Evolutionary conservation across 352 stramenopile species (phyloP).

Genomic region (Pythium aristosporum): DNA sequence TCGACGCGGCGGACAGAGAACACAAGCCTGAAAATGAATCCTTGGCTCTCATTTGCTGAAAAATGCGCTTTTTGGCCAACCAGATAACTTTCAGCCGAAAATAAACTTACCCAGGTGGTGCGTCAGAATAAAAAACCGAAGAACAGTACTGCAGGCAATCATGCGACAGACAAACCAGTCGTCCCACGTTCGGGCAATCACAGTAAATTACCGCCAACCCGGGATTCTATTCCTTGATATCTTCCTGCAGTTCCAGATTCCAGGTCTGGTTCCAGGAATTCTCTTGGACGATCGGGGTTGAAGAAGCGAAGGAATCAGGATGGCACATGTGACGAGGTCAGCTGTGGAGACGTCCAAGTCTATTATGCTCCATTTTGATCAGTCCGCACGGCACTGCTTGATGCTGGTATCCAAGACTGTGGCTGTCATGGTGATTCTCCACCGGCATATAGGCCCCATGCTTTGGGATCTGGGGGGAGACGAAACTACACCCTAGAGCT

Average conservation of each 20-base stretch:
- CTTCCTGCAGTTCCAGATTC: slow-evolving; percentile 26
- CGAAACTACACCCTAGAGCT: no score
- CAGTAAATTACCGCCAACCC: slow-evolving; percentile 19
- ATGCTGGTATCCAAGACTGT: not conserved
- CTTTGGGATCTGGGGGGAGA: no score
- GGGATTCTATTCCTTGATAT: slow-evolving; percentile 8
- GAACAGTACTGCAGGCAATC: slow-evolving; percentile 24
- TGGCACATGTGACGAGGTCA: slow-evolving; percentile 2
- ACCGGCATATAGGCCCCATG: no score
- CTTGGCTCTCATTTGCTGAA: slow-evolving; percentile 23
- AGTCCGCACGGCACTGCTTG: not conserved
- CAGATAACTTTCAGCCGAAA: slow-evolving; percentile 1
- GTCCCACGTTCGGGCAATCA: slow-evolving; percentile 5
- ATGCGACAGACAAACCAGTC: slow-evolving; percentile 13
- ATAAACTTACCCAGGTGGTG: slow-evolving; percentile 6
- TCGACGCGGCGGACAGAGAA: slow-evolving; percentile 11
- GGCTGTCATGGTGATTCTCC: no score
- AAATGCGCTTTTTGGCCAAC: slow-evolving; percentile 19
- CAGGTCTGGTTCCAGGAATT: slow-evolving; percentile 24
- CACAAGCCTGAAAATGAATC: slow-evolving; percentile 15
- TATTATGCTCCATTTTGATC: not conserved
- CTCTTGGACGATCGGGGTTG: slow-evolving; percentile 11
- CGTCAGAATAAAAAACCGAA: slow-evolving; percentile 27
- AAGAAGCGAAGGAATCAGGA: slow-evolving; percentile 13
- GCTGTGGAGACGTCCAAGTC: not conserved